Evolutionary conservation across 31 red algal genomes (phyloP).

Genomic region (Odonthalia washingtoniensis): DNA sequence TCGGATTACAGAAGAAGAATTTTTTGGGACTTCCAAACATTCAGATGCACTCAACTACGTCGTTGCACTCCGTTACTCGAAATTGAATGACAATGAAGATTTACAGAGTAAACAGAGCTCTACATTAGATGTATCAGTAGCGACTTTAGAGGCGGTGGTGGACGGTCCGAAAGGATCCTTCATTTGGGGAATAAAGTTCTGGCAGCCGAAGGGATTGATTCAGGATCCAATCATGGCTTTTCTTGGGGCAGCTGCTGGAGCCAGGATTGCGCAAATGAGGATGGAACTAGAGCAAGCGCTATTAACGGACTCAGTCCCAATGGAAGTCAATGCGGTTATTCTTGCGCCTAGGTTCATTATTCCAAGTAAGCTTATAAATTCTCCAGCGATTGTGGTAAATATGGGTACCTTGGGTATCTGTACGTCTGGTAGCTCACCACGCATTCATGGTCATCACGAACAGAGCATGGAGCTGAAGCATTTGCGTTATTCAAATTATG

Average conservation of each 20-base stretch:
- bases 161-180: too few relatives aligned
- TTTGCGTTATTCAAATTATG: slow-evolving; percentile 71
- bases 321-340: slow-evolving; percentile 83
- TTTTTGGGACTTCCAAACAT: slow-evolving; percentile 41
- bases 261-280: slow-evolving; percentile 66
- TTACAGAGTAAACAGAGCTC: not conserved
- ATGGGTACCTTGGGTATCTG: slow-evolving; percentile 78
- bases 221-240: slow-evolving; percentile 89
- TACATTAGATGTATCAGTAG: slow-evolving; percentile 71
- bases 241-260: slow-evolving; percentile 77
- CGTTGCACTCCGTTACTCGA: slow-evolving; percentile 65
- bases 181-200: slow-evolving; percentile 82
- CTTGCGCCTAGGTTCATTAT: slow-evolving; percentile 77
- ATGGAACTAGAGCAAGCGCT: slow-evolving; percentile 78
- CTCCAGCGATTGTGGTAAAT: slow-evolving; percentile 74
- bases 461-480: not conserved
- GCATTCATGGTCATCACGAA: not conserved
- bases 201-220: slow-evolving; percentile 76
- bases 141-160: slow-evolving; percentile 73
- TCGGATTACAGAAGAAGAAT: slow-evolving; percentile 60
- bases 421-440: slow-evolving; percentile 55
- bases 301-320: slow-evolving; percentile 63
- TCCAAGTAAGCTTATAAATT: slow-evolving; percentile 29
- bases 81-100: slow-evolving; percentile 2
- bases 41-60: slow-evolving; percentile 36